A percentile compares a stretch with the other conserved stretches of the same genome.
Conservation (phyloP, 805 yeast genomes). For the Schwanniomyces vanrijiae region DNA sequence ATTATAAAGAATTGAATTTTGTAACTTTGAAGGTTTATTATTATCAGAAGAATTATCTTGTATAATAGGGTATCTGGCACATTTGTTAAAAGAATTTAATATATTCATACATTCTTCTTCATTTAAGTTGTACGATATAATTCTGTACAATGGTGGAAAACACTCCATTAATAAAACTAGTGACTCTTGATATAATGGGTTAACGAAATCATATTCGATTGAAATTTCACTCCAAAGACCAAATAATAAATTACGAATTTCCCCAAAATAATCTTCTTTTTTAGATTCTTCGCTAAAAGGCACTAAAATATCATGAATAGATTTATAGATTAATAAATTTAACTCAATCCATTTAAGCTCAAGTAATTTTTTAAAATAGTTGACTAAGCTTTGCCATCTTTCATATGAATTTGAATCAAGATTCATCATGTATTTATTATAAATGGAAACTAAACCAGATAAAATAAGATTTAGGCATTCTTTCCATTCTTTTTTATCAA, state of each 20-base stretch:
- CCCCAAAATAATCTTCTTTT: neutral
- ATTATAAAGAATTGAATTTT: constrained; percentile 53
- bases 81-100: constrained; percentile 59
- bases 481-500: constrained; percentile 43
- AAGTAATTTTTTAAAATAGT: constrained; percentile 44
- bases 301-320: constrained; percentile 48
- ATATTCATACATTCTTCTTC: constrained; percentile 45
- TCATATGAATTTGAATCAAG: constrained; percentile 19
- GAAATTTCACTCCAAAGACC: constrained; percentile 50
- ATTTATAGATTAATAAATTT: constrained; percentile 55
- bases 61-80: constrained; percentile 72
- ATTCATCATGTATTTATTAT: constrained; percentile 48
- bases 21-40: constrained; percentile 56
- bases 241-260: constrained; percentile 40
- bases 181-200: constrained; percentile 59
- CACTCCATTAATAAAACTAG: constrained; percentile 54
- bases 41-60: constrained; percentile 59
- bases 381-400: constrained; percentile 60
- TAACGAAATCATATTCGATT: constrained; percentile 40
- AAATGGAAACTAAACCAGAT: constrained; percentile 66
- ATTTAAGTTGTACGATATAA: constrained; percentile 32
- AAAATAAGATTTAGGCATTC: constrained; percentile 65
- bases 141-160: constrained; percentile 48
- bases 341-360: constrained; percentile 49
- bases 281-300: constrained; percentile 19